These are phyloP conservation scores for Xylaria hypoxylon DNA, from an alignment of 2,329 filamentous ascomycete species.

Conservation along the genomic window DNA sequence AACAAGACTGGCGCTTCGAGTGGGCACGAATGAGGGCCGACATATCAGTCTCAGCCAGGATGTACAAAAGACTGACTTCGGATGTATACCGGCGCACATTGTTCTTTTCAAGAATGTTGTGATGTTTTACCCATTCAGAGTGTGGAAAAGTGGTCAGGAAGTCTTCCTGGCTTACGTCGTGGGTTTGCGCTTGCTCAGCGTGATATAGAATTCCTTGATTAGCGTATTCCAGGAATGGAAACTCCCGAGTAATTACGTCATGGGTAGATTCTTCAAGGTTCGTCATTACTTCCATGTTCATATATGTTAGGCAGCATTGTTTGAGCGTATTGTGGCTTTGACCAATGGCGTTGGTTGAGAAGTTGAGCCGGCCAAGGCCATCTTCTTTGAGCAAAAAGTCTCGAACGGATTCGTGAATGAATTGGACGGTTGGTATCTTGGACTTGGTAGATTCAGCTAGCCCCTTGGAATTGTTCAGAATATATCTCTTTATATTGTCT, in stretches of 20 bases:
- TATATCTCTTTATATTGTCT: constrained; percentile 49
- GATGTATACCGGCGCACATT: constrained; percentile 7
- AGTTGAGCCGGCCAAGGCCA: constrained; percentile 50
- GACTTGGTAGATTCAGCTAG: constrained; percentile 58
- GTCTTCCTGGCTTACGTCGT: background rate
- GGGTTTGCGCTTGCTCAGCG: constrained; percentile 28
- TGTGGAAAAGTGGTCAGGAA: constrained; percentile 20
- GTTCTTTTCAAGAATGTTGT: background rate
- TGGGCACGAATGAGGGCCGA: constrained; percentile 8
- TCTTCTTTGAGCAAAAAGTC: constrained; percentile 59
- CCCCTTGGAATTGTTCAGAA: constrained; percentile 62
- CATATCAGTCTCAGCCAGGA: constrained; percentile 20
- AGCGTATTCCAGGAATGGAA: constrained; percentile 41
- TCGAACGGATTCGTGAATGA: constrained; percentile 65
- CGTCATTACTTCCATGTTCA: constrained; percentile 1
- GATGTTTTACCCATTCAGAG: constrained; percentile 10
- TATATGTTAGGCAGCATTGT: constrained; percentile 26
- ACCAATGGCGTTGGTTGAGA: constrained; percentile 55
- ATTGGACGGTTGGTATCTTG: constrained; percentile 57
- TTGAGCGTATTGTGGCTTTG: constrained; percentile 55
- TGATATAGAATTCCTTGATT: constrained; percentile 33
- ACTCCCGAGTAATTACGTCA: background rate
- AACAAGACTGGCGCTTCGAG: constrained; percentile 11
- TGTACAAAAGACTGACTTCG: constrained; percentile 26
- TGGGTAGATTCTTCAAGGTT: background rate